These are phyloP conservation scores for Candida yuanshanica DNA, from an alignment of 805 yeast species.

Conservation along the genomic window DNA sequence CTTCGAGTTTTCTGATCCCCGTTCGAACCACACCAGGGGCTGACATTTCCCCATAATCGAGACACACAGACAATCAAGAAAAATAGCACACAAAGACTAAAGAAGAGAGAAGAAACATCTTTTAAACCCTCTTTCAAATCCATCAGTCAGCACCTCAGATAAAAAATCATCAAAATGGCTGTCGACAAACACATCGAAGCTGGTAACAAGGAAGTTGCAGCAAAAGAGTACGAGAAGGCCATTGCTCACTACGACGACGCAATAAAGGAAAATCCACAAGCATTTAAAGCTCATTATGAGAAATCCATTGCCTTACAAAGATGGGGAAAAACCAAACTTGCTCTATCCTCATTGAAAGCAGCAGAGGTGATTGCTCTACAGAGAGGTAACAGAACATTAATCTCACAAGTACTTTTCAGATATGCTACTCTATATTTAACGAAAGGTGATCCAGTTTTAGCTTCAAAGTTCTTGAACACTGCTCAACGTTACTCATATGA, in stretches of 20 bases:
- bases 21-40: neutral
- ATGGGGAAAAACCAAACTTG: conserved; percentile 34
- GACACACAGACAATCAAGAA: neutral
- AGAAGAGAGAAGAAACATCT: neutral
- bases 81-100: neutral
- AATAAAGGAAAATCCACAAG: conserved; percentile 34
- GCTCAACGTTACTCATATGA: conserved; percentile 34
- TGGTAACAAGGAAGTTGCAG: conserved; percentile 36
- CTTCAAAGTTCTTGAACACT: conserved; percentile 34
- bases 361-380: conserved; percentile 40
- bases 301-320: conserved; percentile 42
- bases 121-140: neutral
- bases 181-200: conserved; percentile 27
- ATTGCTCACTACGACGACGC: conserved; percentile 31
- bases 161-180: conserved; percentile 22
- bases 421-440: conserved; percentile 36
- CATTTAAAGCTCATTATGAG: conserved; percentile 40
- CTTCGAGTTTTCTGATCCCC: neutral
- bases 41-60: neutral
- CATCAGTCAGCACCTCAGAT: neutral
- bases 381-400: conserved; percentile 36
- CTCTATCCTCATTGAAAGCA: conserved; percentile 35
- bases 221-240: conserved; percentile 38
- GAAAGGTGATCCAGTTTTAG: conserved; percentile 32
- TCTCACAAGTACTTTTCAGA: conserved; percentile 41